Percentiles rank a stretch among this genome's conserved stretches.
phyloP scores from a whole-genome alignment of 2,329 filamentous ascomycete species.

The Zymoseptoria ardabiliae region DNA sequence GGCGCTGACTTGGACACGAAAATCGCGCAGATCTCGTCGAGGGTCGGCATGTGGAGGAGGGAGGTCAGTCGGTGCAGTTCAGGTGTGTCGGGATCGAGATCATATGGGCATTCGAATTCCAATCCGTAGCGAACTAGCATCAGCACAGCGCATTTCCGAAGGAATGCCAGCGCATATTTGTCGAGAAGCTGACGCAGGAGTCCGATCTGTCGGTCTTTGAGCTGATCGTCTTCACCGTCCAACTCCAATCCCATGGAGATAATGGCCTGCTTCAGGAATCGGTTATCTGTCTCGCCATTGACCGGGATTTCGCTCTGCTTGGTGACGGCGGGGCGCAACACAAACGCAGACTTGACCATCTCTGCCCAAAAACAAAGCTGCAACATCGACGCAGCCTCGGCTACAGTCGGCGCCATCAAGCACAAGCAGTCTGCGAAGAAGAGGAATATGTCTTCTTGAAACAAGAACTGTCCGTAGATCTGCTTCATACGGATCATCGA shows the following conservation, averaged over 20 bases:
- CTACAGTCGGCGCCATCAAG: slow-evolving; percentile 23
- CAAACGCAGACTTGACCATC: slow-evolving; percentile 70
- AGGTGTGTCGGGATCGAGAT: slow-evolving; percentile 22
- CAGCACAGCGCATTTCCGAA: slow-evolving; percentile 77
- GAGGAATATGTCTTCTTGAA: slow-evolving; percentile 65
- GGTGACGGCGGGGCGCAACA: slow-evolving; percentile 27
- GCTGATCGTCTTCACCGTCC: slow-evolving; percentile 5
- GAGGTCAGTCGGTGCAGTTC: slow-evolving; percentile 79
- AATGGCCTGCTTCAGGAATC: slow-evolving; percentile 6
- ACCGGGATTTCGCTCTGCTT: neutral
- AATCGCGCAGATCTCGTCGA: slow-evolving; percentile 68
- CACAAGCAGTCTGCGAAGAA: slow-evolving; percentile 63
- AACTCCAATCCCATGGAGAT: slow-evolving; percentile 9
- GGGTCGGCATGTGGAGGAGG: slow-evolving; percentile 64
- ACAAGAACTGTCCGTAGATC: slow-evolving; percentile 39
- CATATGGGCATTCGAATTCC: slow-evolving; percentile 64
- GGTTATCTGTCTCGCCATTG: neutral
- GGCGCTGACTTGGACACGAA: slow-evolving; percentile 38
- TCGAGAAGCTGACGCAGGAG: slow-evolving; percentile 44
- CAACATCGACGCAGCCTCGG: slow-evolving; percentile 51
- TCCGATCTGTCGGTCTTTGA: slow-evolving; percentile 19
- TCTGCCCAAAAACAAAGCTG: slow-evolving; percentile 86
- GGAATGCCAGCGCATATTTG: slow-evolving; percentile 81
- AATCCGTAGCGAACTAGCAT: slow-evolving; percentile 84
- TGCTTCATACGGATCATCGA: slow-evolving; percentile 17